phyloP scores from a whole-genome alignment of 306 rosid genomes.

The Cucumis sativus region Cucumber_9930_V3 NC_026656.2:12405001-12405500 shows the following conservation, averaged over 20 bases:
- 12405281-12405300: slow-evolving; percentile 43
- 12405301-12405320: slow-evolving; percentile 44
- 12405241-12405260: slow-evolving; percentile 45
- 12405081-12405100: slow-evolving; percentile 24
- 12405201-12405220: slow-evolving; percentile 25
- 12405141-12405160: slow-evolving; percentile 19
- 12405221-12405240: slow-evolving; percentile 20
- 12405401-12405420: neutral
- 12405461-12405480: slow-evolving; percentile 37
- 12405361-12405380: neutral
- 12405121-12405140: slow-evolving; percentile 23
- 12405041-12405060: slow-evolving; percentile 28
- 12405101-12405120: slow-evolving; percentile 29
- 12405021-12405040: slow-evolving; percentile 33
- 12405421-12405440: slow-evolving; percentile 2
- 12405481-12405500: slow-evolving; percentile 39
- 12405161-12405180: slow-evolving; percentile 29
- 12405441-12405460: slow-evolving; percentile 22
- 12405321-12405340: neutral
- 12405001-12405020: slow-evolving; percentile 39
- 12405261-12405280: slow-evolving; percentile 67
- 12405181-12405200: slow-evolving; percentile 25
- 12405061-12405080: slow-evolving; percentile 28
- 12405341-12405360: neutral
- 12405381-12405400: neutral